These are phyloP conservation scores for Alopecurus myosuroides DNA, from an alignment of 176 grass and related monocot genomes.

Conservation along the genomic window DNA sequence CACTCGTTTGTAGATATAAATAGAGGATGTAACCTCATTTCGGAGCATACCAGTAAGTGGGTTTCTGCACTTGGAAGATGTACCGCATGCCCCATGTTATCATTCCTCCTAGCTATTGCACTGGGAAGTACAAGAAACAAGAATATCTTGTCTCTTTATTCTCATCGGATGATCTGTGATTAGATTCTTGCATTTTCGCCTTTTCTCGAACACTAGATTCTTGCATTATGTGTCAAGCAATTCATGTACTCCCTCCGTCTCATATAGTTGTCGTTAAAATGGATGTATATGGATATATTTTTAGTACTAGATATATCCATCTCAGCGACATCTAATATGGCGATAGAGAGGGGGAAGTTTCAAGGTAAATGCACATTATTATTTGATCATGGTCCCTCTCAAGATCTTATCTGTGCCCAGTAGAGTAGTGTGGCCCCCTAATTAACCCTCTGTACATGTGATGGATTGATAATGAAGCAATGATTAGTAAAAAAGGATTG, in stretches of 20 bases:
- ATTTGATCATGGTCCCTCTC: neutral
- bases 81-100: neutral
- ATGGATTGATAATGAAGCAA: constrained; percentile 26
- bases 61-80: neutral
- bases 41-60: neutral
- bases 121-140: neutral
- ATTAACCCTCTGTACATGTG: neutral
- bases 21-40: neutral
- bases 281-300: no score
- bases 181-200: neutral
- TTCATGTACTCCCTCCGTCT: no score
- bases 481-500: constrained; percentile 8
- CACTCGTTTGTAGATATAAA: constrained; percentile 18
- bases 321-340: no score
- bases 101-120: neutral
- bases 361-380: neutral
- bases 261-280: no score
- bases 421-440: neutral
- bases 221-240: neutral
- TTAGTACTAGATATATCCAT: no score
- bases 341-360: no score
- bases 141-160: neutral
- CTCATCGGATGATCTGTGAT: neutral
- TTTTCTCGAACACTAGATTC: neutral
- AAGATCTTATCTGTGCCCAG: neutral